phyloP scores from a whole-genome alignment of 2,329 filamentous ascomycete species.

The Alternaria angustiovoidea region DNA sequence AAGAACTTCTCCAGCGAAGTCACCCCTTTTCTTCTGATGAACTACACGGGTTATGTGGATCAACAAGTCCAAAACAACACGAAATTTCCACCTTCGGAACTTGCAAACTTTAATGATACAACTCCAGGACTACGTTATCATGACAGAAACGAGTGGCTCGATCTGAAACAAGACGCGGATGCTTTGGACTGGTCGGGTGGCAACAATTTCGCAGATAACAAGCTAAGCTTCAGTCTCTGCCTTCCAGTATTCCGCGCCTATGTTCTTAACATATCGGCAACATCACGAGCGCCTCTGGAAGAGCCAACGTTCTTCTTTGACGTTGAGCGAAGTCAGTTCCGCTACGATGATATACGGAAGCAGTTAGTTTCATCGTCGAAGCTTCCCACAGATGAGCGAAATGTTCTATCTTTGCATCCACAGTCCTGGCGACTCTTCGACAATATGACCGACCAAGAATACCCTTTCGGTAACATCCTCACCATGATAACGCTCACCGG shows the following conservation, averaged over 20 bases:
- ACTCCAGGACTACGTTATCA: not conserved
- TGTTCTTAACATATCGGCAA: not conserved
- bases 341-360: not conserved
- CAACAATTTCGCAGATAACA: not conserved
- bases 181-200: not conserved
- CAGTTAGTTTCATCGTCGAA: not conserved
- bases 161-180: not conserved
- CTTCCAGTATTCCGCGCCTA: not conserved
- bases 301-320: not conserved
- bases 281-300: not conserved
- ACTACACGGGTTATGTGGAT: not conserved
- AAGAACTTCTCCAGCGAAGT: accelerated
- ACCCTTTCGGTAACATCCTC: accelerated
- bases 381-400: accelerated
- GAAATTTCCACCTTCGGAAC: accelerated
- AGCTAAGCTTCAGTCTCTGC: not conserved
- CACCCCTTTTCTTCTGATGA: accelerated
- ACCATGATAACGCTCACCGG: not conserved
- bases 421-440: not conserved
- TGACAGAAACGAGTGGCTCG: not conserved
- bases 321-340: not conserved
- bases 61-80: not conserved
- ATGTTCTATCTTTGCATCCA: not conserved
- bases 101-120: not conserved
- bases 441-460: not conserved